Percentiles rank a stretch among this genome's conserved stretches.
These are phyloP conservation scores for Suillus americanus DNA, from an alignment of 768 basidiomycete genomes.

Conservation along the genomic window DNA sequence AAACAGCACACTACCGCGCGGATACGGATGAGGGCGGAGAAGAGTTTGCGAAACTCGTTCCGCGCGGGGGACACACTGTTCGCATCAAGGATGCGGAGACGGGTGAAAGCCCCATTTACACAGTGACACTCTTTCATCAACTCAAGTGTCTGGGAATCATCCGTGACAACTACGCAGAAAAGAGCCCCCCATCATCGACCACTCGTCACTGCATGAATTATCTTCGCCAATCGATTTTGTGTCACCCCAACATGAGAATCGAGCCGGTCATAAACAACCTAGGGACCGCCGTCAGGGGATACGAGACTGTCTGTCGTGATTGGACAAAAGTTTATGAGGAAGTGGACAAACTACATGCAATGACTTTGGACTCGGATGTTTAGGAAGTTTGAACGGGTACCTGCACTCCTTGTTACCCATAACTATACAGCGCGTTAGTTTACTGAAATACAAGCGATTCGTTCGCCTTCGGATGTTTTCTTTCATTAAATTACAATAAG, in stretches of 20 bases:
- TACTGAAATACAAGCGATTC: no score
- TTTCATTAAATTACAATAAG: no score
- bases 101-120: conserved; percentile 24
- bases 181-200: conserved; percentile 7
- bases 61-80: conserved; percentile 31
- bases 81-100: conserved; percentile 18
- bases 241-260: conserved; percentile 26
- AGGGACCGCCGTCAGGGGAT: conserved; percentile 14
- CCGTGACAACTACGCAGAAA: conserved; percentile 21
- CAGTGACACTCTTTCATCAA: conserved; percentile 40
- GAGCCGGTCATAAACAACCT: conserved; percentile 20
- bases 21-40: conserved; percentile 13
- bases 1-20: conserved; percentile 22
- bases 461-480: no score
- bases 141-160: conserved; percentile 39
- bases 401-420: not conserved
- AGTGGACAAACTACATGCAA: conserved; percentile 15
- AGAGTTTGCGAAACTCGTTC: conserved; percentile 32
- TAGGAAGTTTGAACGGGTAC: not conserved
- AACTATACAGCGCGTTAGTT: no score
- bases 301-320: conserved; percentile 26
- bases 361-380: not conserved
- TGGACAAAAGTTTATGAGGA: conserved; percentile 28
- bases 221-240: conserved; percentile 32
- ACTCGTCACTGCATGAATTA: conserved; percentile 37